Percentiles rank a stretch among this genome's conserved stretches.
Evolutionary conservation across 1,284 basidiomycete species (phyloP).

Genomic region (Cryptococcus sp.): DNA sequence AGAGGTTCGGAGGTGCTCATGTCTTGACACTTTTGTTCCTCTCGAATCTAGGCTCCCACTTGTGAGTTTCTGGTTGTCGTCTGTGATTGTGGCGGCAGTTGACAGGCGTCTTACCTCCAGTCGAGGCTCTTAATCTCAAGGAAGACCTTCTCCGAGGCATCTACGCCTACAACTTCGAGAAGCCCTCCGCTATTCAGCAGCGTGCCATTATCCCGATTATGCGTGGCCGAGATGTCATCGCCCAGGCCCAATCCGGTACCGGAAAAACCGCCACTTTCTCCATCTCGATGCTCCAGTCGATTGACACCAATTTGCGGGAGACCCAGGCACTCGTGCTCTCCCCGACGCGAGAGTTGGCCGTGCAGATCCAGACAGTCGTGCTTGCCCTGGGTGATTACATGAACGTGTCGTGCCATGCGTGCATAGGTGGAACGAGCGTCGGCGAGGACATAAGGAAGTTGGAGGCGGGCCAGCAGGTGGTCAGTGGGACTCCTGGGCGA

Average conservation of each 20-base stretch:
- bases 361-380: conserved; percentile 98
- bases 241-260: conserved; percentile 98
- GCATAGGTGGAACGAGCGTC: conserved; percentile 95
- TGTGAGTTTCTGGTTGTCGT: conserved; percentile 35
- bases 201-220: conserved; percentile 94
- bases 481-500: conserved; percentile 95
- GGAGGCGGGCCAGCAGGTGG: conserved; percentile 96
- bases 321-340: conserved; percentile 95
- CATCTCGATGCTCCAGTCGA: conserved; percentile 86
- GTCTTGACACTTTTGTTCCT: conserved; percentile 46
- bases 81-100: not conserved
- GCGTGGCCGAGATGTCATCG: conserved; percentile 93
- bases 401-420: conserved; percentile 99
- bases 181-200: conserved; percentile 98
- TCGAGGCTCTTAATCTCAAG: conserved; percentile 91
- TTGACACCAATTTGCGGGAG: conserved; percentile 92
- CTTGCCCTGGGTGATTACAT: conserved; percentile 97
- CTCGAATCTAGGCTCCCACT: conserved; percentile 50
- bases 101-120: conserved; percentile 56
- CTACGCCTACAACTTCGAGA: conserved; percentile 99
- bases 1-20: conserved; percentile 48
- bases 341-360: conserved; percentile 90
- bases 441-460: conserved; percentile 98
- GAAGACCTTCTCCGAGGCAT: conserved; percentile 94
- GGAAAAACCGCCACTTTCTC: conserved; percentile 99